These are phyloP conservation scores for Acanthamoeba sp. DNA, from an alignment of 208 protist genomes.

Conservation along the genomic window DNA sequence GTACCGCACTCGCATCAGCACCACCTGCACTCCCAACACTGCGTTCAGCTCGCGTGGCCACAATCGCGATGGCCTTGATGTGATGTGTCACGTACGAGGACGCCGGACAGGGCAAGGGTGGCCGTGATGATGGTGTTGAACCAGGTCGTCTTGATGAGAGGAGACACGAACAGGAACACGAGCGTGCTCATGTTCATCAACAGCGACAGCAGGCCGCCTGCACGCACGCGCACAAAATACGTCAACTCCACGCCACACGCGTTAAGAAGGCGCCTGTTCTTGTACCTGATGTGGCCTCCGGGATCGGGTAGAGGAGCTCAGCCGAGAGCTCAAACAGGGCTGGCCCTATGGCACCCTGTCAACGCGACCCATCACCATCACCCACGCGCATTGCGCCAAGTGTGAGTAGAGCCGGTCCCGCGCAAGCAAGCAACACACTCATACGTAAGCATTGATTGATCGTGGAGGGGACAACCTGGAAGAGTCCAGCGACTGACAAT, in stretches of 20 bases:
- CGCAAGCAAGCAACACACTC: no score
- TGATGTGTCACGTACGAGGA: neutral
- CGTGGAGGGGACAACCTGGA: neutral
- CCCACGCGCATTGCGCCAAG: neutral
- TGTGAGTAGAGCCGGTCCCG: neutral
- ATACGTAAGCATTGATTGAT: no score
- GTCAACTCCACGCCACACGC: neutral
- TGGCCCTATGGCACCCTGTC: constrained; percentile 1
- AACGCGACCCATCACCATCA: neutral
- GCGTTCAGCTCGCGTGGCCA: no score
- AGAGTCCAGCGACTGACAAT: neutral
- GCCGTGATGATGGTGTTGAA: neutral
- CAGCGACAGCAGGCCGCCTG: constrained; percentile 7
- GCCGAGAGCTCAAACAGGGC: constrained; percentile 18
- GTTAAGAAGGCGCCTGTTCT: neutral
- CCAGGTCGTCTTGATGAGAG: neutral
- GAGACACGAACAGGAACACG: constrained; percentile 48
- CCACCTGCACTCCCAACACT: neutral
- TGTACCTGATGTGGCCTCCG: constrained; percentile 44
- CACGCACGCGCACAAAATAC: neutral
- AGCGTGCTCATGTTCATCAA: constrained; percentile 2
- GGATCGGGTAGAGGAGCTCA: constrained; percentile 39
- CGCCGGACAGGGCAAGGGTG: neutral
- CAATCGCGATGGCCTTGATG: no score
- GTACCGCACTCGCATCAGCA: neutral